Evolutionary conservation across 2,329 filamentous ascomycete genomes (phyloP), one percentile per base, ranked within the genome.

Genomic region (Hawksworthiomyces lignivorus): DNA sequence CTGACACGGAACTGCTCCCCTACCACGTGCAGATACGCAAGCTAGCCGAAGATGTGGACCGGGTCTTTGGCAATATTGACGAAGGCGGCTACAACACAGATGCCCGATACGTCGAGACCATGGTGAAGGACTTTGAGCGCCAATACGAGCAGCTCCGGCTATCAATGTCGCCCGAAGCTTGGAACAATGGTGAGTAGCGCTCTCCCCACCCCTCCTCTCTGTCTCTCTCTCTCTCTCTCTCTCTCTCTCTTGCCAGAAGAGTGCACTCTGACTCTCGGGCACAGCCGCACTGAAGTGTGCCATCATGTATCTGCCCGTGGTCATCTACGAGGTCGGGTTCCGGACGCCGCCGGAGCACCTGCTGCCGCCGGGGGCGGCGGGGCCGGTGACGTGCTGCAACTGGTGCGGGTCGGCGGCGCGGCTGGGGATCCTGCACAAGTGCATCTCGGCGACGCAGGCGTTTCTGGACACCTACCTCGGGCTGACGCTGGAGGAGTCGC

Each of bases 331-430:
- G n/a, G 43, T 54, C 15, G 43, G 46, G 14, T 26, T 54, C 20
- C 40, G 34, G 3, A 33, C 44, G 7, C 47, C 51, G 0, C 21
- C 36, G 4, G 44, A 43, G 14, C 47, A 51, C 41, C 36, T 28
- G 14, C 17, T 17, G 7, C 19, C 34, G 2, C 31, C 36, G 0
- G 31, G 36, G 8, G 24, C 22, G n/a, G 26, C 35, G 15, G 29
- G 43, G 5, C 6, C 21, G 12, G 33, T 18, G 14, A 36, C 33
- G 6, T 52, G 52, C 47, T 54, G 52, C 36, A 42, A 33, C 28
- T 54, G 52, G 52, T 54, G 52, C 30, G 10, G 21, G 4, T 51
- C 49, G 8, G 19, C 41, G 2, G 37, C 41, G 7, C 50, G 52
- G 7, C 34, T 49, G 4, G 44, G 44, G 4, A 32, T 54, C 4